A percentile compares a stretch with the other conserved stretches of the same genome.
Evolutionary conservation across 768 basidiomycete species (phyloP).

Genomic region (Amanita molliuscula): DNA sequence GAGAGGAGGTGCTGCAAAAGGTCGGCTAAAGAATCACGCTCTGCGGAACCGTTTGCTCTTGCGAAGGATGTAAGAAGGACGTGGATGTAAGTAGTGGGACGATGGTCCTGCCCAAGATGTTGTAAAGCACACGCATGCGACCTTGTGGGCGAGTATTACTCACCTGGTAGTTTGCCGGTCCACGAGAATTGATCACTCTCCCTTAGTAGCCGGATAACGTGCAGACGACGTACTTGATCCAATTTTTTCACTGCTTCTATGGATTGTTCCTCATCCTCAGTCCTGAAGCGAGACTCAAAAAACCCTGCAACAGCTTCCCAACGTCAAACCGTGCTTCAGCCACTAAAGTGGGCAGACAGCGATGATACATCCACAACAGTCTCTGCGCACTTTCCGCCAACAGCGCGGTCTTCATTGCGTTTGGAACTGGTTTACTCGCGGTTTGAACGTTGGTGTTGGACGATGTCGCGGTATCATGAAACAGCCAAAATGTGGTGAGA

Average conservation of each 20-base stretch:
- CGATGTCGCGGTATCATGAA: not conserved
- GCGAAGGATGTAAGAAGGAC: constrained; percentile 61
- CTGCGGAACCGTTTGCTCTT: constrained; percentile 36
- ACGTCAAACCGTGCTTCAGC: constrained; percentile 80
- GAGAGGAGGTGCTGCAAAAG: constrained; percentile 62
- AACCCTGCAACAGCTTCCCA: constrained; percentile 58
- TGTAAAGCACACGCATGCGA: not conserved
- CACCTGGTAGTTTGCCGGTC: constrained; percentile 44
- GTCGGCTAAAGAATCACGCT: constrained; percentile 32
- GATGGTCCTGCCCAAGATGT: constrained; percentile 37
- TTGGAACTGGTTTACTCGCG: constrained; percentile 7
- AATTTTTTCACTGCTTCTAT: constrained; percentile 20
- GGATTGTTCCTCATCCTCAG: constrained; percentile 5
- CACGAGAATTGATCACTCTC: constrained; percentile 75
- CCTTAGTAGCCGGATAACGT: constrained; percentile 64
- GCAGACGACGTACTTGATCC: constrained; percentile 56
- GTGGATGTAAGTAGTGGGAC: constrained; percentile 56
- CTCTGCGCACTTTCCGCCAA: constrained; percentile 74
- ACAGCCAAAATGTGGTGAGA: constrained; percentile 37
- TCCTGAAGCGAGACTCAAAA: constrained; percentile 13
- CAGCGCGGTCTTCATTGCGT: constrained; percentile 41
- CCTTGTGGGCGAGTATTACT: not conserved
- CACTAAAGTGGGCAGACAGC: constrained; percentile 60
- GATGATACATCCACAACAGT: constrained; percentile 80
- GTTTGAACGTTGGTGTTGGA: constrained; percentile 7